Percentiles rank a stretch among this genome's conserved stretches.
Conservation (phyloP, 805 yeast genomes). For the Starmerella potacharoeniae region DNA sequence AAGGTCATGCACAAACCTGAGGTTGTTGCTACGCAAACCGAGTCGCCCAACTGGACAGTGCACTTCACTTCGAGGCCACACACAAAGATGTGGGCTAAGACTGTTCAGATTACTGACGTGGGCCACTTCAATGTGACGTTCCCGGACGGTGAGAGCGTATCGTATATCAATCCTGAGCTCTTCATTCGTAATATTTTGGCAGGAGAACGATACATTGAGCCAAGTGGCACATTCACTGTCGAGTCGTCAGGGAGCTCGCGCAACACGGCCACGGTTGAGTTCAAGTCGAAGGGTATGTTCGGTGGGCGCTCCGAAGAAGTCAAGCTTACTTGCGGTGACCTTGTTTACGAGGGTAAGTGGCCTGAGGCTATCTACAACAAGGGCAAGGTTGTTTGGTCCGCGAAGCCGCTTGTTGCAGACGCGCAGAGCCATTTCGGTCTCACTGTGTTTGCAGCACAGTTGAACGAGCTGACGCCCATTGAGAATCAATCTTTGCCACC, state of each 20-base stretch:
- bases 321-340: conserved; percentile 24
- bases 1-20: conserved; percentile 84
- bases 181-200: conserved; percentile 79
- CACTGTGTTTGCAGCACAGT: conserved; percentile 65
- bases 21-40: conserved; percentile 70
- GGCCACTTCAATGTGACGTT: conserved; percentile 55
- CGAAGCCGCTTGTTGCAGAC: conserved; percentile 50
- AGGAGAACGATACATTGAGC: conserved; percentile 91
- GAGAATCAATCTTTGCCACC: conserved; percentile 61
- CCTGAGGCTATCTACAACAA: conserved; percentile 36
- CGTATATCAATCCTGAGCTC: conserved; percentile 76
- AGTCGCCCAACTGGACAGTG: conserved; percentile 52
- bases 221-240: conserved; percentile 55
- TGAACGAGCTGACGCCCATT: conserved; percentile 66
- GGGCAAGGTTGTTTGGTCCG: conserved; percentile 50
- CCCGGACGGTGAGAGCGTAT: conserved; percentile 54
- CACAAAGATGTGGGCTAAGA: conserved; percentile 93
- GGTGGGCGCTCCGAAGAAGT: conserved; percentile 69
- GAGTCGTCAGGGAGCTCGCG: conserved; percentile 48
- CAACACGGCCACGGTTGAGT: conserved; percentile 55
- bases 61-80: conserved; percentile 36
- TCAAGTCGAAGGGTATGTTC: conserved; percentile 75
- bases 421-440: conserved; percentile 67
- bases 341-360: conserved; percentile 59
- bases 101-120: conserved; percentile 65